These are phyloP conservation scores for Sporothrix brunneoviolacea DNA, from an alignment of 2,329 filamentous ascomycete species.

Conservation along the genomic window DNA sequence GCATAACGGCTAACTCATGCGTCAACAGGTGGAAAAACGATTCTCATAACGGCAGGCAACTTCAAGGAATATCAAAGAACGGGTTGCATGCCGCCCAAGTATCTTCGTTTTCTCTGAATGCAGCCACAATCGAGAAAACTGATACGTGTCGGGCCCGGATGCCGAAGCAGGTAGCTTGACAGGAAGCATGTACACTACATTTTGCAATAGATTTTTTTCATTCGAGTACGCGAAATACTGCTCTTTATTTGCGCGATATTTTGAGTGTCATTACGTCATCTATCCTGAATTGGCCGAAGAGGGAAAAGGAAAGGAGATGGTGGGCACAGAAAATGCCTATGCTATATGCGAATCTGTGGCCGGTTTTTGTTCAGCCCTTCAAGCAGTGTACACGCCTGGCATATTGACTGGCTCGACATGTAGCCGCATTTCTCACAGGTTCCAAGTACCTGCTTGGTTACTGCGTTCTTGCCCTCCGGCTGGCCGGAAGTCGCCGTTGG, in stretches of 20 bases:
- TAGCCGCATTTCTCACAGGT: slow-evolving; percentile 87
- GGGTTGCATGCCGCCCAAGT: neutral
- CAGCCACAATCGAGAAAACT: no score
- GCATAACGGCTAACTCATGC: slow-evolving; percentile 16
- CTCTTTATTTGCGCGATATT: neutral
- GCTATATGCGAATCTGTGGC: slow-evolving; percentile 48
- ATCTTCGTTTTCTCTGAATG: no score
- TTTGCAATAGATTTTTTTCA: no score
- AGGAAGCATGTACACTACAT: neutral
- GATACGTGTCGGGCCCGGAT: no score
- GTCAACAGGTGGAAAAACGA: slow-evolving; percentile 45
- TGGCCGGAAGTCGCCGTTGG: slow-evolving; percentile 19
- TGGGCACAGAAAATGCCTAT: no score
- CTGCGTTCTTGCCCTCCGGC: slow-evolving; percentile 21
- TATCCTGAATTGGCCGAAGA: neutral
- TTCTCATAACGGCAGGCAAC: slow-evolving; percentile 33
- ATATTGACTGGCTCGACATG: slow-evolving; percentile 87
- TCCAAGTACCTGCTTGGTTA: slow-evolving; percentile 66
- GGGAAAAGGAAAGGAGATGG: neutral
- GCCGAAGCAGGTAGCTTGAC: no score
- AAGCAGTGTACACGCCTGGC: slow-evolving; percentile 86
- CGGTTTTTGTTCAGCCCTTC: slow-evolving; percentile 83
- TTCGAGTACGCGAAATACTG: no score
- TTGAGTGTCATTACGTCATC: slow-evolving; percentile 9
- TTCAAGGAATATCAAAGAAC: slow-evolving; percentile 7